Percentiles rank a stretch among this genome's conserved stretches.
Evolutionary conservation across 164 flowering plant species (phyloP).

Genomic region (Santalum album): DNA sequence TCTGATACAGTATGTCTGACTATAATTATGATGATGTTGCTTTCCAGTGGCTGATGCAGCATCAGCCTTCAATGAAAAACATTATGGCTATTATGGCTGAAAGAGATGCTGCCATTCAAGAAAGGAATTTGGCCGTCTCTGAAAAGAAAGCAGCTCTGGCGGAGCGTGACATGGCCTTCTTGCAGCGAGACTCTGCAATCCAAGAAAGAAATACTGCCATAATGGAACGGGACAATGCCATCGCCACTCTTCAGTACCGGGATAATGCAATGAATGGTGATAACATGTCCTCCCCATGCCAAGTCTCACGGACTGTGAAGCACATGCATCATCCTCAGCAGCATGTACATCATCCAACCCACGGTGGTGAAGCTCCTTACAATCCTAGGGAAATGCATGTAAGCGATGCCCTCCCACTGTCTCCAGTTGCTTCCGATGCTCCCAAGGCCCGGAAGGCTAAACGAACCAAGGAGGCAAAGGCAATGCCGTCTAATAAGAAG

Average conservation of each 20-base stretch:
- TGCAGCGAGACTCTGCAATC: slow-evolving; percentile 53
- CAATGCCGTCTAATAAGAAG: slow-evolving; percentile 27
- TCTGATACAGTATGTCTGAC: not conserved
- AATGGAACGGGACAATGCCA: slow-evolving; percentile 51
- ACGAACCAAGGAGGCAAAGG: slow-evolving; percentile 45
- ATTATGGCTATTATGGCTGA: slow-evolving; percentile 68
- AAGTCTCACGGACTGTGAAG: slow-evolving; percentile 44
- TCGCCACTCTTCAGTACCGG: slow-evolving; percentile 67
- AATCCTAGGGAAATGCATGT: slow-evolving; percentile 38
- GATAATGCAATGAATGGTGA: slow-evolving; percentile 37
- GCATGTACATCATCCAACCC: slow-evolving; percentile 32
- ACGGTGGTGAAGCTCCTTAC: slow-evolving; percentile 34
- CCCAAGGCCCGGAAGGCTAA: slow-evolving; percentile 35
- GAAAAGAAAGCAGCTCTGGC: slow-evolving; percentile 58
- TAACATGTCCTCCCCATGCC: slow-evolving; percentile 38
- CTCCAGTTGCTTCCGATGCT: slow-evolving; percentile 32
- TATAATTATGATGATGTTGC: not conserved
- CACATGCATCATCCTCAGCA: slow-evolving; percentile 52
- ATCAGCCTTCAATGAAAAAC: slow-evolving; percentile 67
- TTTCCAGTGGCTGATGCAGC: slow-evolving; percentile 63
- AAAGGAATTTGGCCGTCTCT: slow-evolving; percentile 52
- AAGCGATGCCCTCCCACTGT: slow-evolving; percentile 31
- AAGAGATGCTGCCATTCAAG: slow-evolving; percentile 68
- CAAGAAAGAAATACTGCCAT: slow-evolving; percentile 54
- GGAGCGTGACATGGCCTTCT: slow-evolving; percentile 58